phyloP scores from a whole-genome alignment of 2,329 filamentous ascomycete genomes.

The Aspergillus luchuensis region DNA sequence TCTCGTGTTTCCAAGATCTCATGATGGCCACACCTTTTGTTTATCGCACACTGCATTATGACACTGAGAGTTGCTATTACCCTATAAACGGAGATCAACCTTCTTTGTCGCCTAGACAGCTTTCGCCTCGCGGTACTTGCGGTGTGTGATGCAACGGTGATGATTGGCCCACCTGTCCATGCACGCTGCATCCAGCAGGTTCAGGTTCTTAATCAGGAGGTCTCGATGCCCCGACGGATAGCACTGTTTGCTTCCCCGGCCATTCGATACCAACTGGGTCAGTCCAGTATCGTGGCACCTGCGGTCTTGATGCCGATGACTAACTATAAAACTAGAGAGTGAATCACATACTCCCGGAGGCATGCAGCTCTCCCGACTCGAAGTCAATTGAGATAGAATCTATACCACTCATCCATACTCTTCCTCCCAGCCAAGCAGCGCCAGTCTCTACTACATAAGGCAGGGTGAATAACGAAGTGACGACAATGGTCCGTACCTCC shows the following conservation, averaged over 20 bases:
- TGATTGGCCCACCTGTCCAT: constrained; percentile 9
- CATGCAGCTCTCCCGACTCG: neutral
- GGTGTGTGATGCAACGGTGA: constrained; percentile 20
- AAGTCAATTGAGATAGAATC: too few species aligned
- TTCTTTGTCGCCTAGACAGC: constrained; percentile 2
- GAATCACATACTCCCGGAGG: neutral
- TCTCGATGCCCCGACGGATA: too few species aligned
- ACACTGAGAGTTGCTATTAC: neutral
- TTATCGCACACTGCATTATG: neutral
- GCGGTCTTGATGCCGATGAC: neutral
- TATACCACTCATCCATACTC: too few species aligned
- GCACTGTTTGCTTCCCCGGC: neutral
- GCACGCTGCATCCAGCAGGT: neutral
- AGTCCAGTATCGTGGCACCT: neutral
- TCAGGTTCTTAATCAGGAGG: neutral
- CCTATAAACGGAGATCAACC: neutral
- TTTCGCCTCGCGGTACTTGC: constrained; percentile 5
- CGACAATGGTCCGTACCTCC: neutral
- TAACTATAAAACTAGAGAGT: neutral
- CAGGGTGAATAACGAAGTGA: neutral
- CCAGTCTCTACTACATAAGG: neutral
- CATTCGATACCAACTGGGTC: neutral
- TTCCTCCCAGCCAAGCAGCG: neutral
- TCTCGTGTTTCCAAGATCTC: neutral
- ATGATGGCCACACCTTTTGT: neutral